Evolutionary conservation across 1,284 basidiomycete genomes (phyloP).

Genomic region (Vanrija sp.): DNA sequence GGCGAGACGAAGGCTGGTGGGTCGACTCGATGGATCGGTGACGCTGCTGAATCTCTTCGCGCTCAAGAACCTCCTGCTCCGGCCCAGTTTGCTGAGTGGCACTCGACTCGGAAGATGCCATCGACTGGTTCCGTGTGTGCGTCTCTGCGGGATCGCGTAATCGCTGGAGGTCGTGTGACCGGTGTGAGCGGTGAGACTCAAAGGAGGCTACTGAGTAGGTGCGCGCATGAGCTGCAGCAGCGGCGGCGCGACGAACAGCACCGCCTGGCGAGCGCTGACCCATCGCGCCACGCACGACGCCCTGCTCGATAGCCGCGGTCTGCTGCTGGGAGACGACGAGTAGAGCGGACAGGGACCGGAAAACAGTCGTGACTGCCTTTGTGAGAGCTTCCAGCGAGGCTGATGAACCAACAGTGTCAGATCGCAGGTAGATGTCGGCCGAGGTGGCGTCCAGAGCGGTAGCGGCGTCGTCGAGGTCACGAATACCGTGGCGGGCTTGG

Average conservation of each 20-base stretch:
- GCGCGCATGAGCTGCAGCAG: not conserved
- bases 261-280: constrained; percentile 20
- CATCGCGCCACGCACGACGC: constrained; percentile 26
- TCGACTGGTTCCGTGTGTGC: constrained; percentile 1
- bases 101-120: constrained; percentile 7
- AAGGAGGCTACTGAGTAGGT: not conserved
- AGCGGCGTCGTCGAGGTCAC: constrained; percentile 31
- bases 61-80: constrained; percentile 40
- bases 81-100: constrained; percentile 19
- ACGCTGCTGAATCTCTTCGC: constrained; percentile 19
- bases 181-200: not conserved
- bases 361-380: constrained; percentile 18
- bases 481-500: constrained; percentile 30
- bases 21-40: not conserved
- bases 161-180: not conserved
- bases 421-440: constrained; percentile 15
- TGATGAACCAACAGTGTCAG: constrained; percentile 1
- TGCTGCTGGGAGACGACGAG: constrained; percentile 34
- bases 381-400: constrained; percentile 6
- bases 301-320: constrained; percentile 24
- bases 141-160: not conserved
- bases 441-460: constrained; percentile 14
- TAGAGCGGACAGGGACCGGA: constrained; percentile 25
- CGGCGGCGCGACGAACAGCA: not conserved
- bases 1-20: constrained; percentile 5